phyloP scores from a whole-genome alignment of 805 yeast species.

The Wickerhamiella sorbophila region DNA sequence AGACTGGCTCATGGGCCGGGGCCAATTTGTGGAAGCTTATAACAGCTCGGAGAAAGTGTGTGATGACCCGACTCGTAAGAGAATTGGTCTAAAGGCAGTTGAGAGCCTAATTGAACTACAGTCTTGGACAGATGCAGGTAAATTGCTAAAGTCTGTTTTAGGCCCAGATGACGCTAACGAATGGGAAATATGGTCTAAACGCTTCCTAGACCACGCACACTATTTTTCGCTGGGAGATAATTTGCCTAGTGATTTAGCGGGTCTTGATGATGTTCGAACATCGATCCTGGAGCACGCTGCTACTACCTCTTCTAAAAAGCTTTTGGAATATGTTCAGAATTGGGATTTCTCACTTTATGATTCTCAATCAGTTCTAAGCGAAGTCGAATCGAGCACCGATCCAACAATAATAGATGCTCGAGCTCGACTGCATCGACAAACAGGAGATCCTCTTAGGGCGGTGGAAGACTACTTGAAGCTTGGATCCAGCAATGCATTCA shows the following conservation, averaged over 20 bases:
- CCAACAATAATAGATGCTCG: slow-evolving; percentile 13
- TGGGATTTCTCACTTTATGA: slow-evolving; percentile 53
- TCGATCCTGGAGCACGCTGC: slow-evolving; percentile 35
- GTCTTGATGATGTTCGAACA: slow-evolving; percentile 27
- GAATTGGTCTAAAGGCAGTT: slow-evolving; percentile 45
- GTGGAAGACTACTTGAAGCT: slow-evolving; percentile 46
- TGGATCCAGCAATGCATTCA: slow-evolving; percentile 40
- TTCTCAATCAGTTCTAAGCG: slow-evolving; percentile 29
- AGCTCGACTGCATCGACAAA: slow-evolving; percentile 37
- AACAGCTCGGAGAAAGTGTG: background rate
- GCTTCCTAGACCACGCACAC: slow-evolving; percentile 35
- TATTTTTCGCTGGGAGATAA: slow-evolving; percentile 33
- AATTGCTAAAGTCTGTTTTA: slow-evolving; percentile 33
- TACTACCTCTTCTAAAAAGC: slow-evolving; percentile 24
- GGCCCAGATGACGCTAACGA: slow-evolving; percentile 22
- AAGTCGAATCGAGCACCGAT: slow-evolving; percentile 32
- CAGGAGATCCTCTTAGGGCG: slow-evolving; percentile 48
- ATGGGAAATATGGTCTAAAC: slow-evolving; percentile 55
- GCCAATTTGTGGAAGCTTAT: slow-evolving; percentile 54
- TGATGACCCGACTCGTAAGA: slow-evolving; percentile 19
- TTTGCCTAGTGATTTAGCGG: slow-evolving; percentile 37
- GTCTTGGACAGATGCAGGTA: slow-evolving; percentile 44
- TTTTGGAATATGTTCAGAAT: slow-evolving; percentile 30
- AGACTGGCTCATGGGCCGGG: slow-evolving; percentile 51
- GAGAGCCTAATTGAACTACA: slow-evolving; percentile 24